These are phyloP conservation scores for Phlegmacium glaucopus DNA, from an alignment of 768 basidiomycete species.

Conservation along the genomic window DNA sequence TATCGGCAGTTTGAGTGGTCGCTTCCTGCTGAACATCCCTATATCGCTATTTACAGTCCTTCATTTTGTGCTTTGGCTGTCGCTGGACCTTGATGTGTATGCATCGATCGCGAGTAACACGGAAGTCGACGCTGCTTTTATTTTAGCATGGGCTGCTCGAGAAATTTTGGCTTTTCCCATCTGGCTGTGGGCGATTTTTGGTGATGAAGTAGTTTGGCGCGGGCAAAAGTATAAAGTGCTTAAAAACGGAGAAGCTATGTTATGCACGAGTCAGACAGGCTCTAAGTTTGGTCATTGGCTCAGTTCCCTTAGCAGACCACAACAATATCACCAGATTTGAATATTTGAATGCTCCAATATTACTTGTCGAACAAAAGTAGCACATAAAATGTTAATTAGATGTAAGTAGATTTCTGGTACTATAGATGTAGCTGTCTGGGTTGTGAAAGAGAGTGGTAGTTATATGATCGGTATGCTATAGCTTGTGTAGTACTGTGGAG, in stretches of 20 bases:
- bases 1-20: conserved; percentile 56
- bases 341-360: too few species aligned
- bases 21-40: conserved; percentile 48
- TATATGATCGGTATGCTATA: too few species aligned
- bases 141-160: conserved; percentile 74
- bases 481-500: too few species aligned
- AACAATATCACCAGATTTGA: not conserved
- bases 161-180: conserved; percentile 88
- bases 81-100: conserved; percentile 81
- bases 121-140: conserved; percentile 51
- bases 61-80: conserved; percentile 70
- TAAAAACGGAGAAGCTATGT: conserved; percentile 63
- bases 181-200: conserved; percentile 78
- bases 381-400: not conserved
- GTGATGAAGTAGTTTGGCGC: conserved; percentile 85
- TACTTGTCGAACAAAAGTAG: too few species aligned
- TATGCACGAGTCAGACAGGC: conserved; percentile 1
- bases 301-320: not conserved
- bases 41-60: conserved; percentile 50
- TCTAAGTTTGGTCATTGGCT: not conserved
- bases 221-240: conserved; percentile 75
- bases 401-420: not conserved
- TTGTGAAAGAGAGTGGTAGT: too few species aligned
- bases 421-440: too few species aligned
- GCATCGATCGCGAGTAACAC: conserved; percentile 66